A percentile compares a stretch with the other conserved stretches of the same genome.
These are phyloP conservation scores for Komagataella populi DNA, from an alignment of 805 yeast species.

Conservation along the genomic window DNA sequence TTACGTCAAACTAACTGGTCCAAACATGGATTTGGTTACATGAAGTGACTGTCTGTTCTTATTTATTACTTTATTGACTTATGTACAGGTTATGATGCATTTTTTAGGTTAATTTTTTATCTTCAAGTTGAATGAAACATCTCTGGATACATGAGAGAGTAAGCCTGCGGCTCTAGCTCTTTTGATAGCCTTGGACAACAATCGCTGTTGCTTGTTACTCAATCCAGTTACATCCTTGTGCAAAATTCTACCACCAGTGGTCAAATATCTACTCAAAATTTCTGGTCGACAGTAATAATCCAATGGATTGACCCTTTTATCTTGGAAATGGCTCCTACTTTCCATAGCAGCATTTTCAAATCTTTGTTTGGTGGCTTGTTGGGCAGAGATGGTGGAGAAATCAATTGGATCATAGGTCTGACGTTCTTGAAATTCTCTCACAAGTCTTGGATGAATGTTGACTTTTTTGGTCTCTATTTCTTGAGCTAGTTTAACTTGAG, in stretches of 20 bases:
- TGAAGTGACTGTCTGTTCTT: constrained; percentile 1
- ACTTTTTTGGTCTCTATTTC: constrained; percentile 6
- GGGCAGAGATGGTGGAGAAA: constrained; percentile 38
- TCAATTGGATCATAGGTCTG: constrained; percentile 72
- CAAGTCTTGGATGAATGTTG: constrained; percentile 21
- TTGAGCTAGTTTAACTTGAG: background rate
- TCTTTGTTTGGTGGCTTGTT: constrained; percentile 34
- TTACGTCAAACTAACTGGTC: constrained; percentile 35
- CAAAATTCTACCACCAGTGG: constrained; percentile 63
- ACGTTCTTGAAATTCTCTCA: constrained; percentile 33
- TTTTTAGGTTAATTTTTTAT: constrained; percentile 18
- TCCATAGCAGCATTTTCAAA: constrained; percentile 9
- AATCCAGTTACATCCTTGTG: constrained; percentile 65
- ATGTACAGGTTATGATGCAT: background rate
- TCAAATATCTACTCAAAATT: constrained; percentile 48
- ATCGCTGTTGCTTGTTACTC: constrained; percentile 50
- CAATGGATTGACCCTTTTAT: constrained; percentile 45
- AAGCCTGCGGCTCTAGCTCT: constrained; percentile 74
- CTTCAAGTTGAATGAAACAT: constrained; percentile 21
- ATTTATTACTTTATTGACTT: background rate
- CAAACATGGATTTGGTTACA: constrained; percentile 5
- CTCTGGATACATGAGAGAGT: constrained; percentile 61
- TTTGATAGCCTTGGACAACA: constrained; percentile 62
- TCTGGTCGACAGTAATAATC: constrained; percentile 65
- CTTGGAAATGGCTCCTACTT: constrained; percentile 10